Evolutionary conservation across 768 basidiomycete genomes (phyloP), one percentile per base, ranked within the genome.

Genomic region (Sarcodon sp.): DNA sequence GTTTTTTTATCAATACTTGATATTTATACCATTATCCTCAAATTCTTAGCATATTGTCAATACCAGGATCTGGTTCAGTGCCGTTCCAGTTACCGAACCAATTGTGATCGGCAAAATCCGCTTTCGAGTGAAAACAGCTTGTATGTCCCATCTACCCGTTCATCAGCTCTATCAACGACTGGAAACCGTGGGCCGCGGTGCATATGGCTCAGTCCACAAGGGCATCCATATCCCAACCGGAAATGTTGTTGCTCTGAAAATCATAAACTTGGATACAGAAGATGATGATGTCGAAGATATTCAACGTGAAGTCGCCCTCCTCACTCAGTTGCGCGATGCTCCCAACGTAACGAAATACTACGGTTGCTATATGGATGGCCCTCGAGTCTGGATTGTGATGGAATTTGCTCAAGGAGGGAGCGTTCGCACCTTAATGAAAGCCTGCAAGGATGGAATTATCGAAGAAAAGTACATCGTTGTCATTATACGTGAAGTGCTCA

Each of bases 351-450:
- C 88, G 18, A 78, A 88, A 57, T 99, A 99, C 69, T 96, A 83
- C 64, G 94, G 91, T n/a, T 96, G 91, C 66, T 83, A 87, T 66
- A 75, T 96, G 60, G 87, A 94, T 59, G 93, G 92, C 0, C 87
- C 91, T 31, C 86, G 89, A 44, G 90, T 99, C 8, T 99, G 96
- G 93, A 98, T 99, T 55, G 89, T 84, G 35, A 99, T 99, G 96
- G 96, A 99, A 62, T 82, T 83, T 57, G 96, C 96, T 7, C 83
- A 91, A 53, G 94, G 94, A 5, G 96, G 96, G 6, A 93, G 89
- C 59, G 88, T 97, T 6, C 72, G 88, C 43, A 87, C 90, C 2
- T 72, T 99, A 55, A 92, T 96, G 82, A 91, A 96, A 63, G 83
- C 88, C 0, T 78, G 80, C 53, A 78, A 71, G 53, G 76, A 78